Evolutionary conservation across 805 yeast genomes (phyloP), one percentile per base, ranked within the genome.

Genomic region (Lipomyces mesembrius): DNA sequence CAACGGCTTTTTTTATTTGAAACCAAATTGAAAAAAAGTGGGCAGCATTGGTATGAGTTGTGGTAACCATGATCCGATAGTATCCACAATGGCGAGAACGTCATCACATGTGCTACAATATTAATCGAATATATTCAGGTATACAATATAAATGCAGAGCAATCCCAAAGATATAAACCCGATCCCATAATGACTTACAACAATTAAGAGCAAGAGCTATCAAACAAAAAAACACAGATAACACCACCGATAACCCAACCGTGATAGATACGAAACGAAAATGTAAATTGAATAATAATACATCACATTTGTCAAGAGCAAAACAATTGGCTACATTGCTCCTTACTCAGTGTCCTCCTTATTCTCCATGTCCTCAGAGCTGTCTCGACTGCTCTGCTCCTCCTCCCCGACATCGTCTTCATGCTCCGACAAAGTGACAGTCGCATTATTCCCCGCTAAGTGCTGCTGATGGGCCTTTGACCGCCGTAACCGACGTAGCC

Each of bases 401-500:
- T 53, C 66, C 57, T 62, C 62, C 9, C 34, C 54, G 12, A 61
- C 34, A 6, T 57, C 59, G 46, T 22, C 34, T 43, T 43, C 49
- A 43, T 43, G 49, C 49, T 43, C 49, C 8, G 49, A n/a, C 49
- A 7, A n/a, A 8, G 49, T 43, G 22, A n/a, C 22, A n/a, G 22
- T 43, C 49, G 22, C 20, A n/a, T 43, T 43, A n/a, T 5, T 43
- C 22, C 22, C 22, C 9, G 49, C 20, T 7, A 43, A 43, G 22
- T 51, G 60, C 59, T 43, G 55, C 27, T 37, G 59, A 52, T 56
- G 62, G 39, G 66, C 46, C 59, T 68, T 68, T 14, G 71, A 67
- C 22, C 71, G 53, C 7, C 92, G 80, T 63, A 87, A 89, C 65
- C 88, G 83, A 74, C 96, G 83, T 61, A 90, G 78, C 71, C 92